Evolutionary conservation across 805 yeast species (phyloP), one percentile per base, ranked within the genome.

Genomic region (Brettanomyces sp.): DNA sequence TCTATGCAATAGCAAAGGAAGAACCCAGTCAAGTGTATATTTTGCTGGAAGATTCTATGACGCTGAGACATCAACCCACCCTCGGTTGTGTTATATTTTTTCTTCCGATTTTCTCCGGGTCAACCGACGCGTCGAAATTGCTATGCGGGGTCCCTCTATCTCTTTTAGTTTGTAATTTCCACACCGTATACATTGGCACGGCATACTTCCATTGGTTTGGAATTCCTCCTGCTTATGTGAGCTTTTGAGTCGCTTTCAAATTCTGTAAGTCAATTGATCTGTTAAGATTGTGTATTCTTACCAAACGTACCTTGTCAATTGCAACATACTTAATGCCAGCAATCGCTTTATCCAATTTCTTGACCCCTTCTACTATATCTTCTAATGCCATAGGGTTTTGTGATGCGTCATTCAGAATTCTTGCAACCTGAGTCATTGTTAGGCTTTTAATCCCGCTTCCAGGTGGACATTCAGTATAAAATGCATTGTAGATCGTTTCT

Each of bases 391-490:
- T 49, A 7, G 56, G 52, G 4, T 48, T 36, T 4, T 40, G 42
- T 14, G 52, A 24, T 1, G 60, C 54, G 46, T 60, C 63, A 21
- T 46, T 48, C 2, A 57, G 52, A 3, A 51, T 46, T 24, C 51
- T 53, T 5, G 43, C 45, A 24, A 60, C 39, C 38, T 52, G 34
- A 14, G 22, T 36, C 36, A 52, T 28, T 41, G 52, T 51, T n/a
- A 56, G 8, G 36, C 52, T 49, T 24, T 45, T 47, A 28, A 35
- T 38, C 24, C 35, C 36, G 3, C 43, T 46, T 5, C 43, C 44
- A 35, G 46, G 52, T 4, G 54, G 54, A 11, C 60, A 50, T 32
- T 53, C 57, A 39, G 55, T 56, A 41, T 53, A 58, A 1, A 60
- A 36, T 13, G 58, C 56, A 14, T 58, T 51, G 50, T 60, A 60